Evolutionary conservation across 768 basidiomycete species (phyloP), one percentile per base, ranked within the genome.

Genomic region (Termitomyces sp.): DNA sequence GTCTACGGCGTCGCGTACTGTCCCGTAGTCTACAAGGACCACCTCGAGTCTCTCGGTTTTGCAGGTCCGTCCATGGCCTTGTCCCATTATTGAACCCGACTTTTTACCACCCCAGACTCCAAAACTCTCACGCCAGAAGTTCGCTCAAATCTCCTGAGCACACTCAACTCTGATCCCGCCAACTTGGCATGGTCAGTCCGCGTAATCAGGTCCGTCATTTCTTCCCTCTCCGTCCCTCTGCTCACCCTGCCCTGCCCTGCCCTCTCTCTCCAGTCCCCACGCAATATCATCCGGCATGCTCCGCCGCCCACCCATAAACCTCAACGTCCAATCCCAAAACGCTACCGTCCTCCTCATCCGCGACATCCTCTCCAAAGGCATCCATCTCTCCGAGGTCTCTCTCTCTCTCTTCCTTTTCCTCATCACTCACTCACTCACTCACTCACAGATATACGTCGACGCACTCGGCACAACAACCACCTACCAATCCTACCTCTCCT

Each of bases 1-100:
- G 97, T 99, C 0, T 98, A 99, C 64, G 96, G 90, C 7, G 84
- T 96, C 24, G 95, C 97, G 0, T 98, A 93, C 65, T 98, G 96
- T 63, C 90, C 93, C 2, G 77, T 77, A 3, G 75, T 84, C 22
- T 98, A 90, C 71, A 76, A 84, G 59, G 82, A 87, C 2, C 69
- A 82, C 14, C 70, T 99, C 53, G 86, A 92, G 49, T 68, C 76
- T 12, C 77, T 98, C 3, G 97, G 96, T 0, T 98, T 99, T 70
- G 92, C 92, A 60, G 96, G 96, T 92, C 76, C 28, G 38, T n/a
- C n/a, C n/a, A n/a, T n/a, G n/a, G n/a, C n/a, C n/a, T n/a, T n/a
- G n/a, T n/a, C n/a, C n/a, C n/a, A n/a, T n/a, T n/a, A n/a, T n/a
- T n/a, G n/a, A n/a, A n/a, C n/a, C n/a, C n/a, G n/a, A n/a, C n/a